Percentiles rank a stretch among this genome's conserved stretches.
These are phyloP conservation scores for Cryptococcus amylolentus DNA, from an alignment of 1,284 basidiomycete genomes.

Conservation along the genomic window DNA sequence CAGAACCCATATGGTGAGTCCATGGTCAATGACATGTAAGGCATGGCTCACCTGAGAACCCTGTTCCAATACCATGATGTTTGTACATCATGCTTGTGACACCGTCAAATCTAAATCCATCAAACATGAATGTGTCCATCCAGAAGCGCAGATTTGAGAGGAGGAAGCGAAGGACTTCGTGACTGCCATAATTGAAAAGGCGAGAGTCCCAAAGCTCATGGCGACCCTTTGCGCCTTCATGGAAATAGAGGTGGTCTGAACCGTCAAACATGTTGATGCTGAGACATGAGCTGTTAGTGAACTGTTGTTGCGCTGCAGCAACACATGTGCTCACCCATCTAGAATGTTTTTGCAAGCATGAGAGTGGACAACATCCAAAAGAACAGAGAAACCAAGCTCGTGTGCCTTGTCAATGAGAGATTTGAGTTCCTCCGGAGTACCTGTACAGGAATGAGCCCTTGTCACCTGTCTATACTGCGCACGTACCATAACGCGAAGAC, in stretches of 20 bases:
- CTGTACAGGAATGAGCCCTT: slow-evolving; percentile 12
- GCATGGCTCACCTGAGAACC: slow-evolving; percentile 67
- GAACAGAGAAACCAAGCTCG: slow-evolving; percentile 83
- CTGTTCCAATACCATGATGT: slow-evolving; percentile 95
- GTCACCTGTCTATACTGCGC: not conserved
- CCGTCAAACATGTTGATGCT: slow-evolving; percentile 93
- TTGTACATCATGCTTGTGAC: slow-evolving; percentile 99
- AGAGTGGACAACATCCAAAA: slow-evolving; percentile 95
- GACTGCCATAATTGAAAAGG: slow-evolving; percentile 91
- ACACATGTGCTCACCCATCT: slow-evolving; percentile 59
- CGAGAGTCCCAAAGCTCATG: slow-evolving; percentile 95
- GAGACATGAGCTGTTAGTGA: not conserved
- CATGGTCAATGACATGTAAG: not conserved
- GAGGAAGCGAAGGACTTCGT: slow-evolving; percentile 92
- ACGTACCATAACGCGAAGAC: slow-evolving; percentile 75
- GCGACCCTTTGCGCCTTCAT: slow-evolving; percentile 80
- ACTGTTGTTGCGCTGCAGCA: not conserved
- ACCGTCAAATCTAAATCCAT: slow-evolving; percentile 97
- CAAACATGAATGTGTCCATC: slow-evolving; percentile 92
- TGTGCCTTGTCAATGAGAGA: slow-evolving; percentile 94
- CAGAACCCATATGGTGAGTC: not conserved
- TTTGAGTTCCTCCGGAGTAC: slow-evolving; percentile 90
- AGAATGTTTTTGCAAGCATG: slow-evolving; percentile 97
- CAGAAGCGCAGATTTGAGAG: slow-evolving; percentile 93
- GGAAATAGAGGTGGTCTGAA: slow-evolving; percentile 94